Evolutionary conservation across 1,139 yeast genomes (phyloP), one percentile per base, ranked within the genome.

Genomic region (Wickerhamomyces sp.): DNA sequence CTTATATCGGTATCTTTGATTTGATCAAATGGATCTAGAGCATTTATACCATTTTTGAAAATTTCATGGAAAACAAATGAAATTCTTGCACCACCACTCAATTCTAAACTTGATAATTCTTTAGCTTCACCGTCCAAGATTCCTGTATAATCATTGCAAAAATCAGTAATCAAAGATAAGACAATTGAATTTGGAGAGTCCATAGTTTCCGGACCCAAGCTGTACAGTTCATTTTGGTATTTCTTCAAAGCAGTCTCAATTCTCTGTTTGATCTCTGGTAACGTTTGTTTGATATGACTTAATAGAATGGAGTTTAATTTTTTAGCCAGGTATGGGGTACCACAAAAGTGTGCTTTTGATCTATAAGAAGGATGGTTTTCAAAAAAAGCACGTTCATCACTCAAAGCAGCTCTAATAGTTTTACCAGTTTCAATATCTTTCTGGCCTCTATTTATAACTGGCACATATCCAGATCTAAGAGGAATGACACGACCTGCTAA

Each of bases 31-130:
- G 99, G 99, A 65, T 94, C 99, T 50, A 93, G 74, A 0, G 98
- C 88, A 62, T 81, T 81, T 50, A 93, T 79, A 67, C 99, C 99
- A 64, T 88, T 90, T 64, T 91, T 84, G 73, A 83, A 93, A 49
- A 93, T 86, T 70, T 93, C 99, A 65, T 93, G 99, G 74, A 93
- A 93, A 30, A 93, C 99, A 74, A 91, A 94, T 32, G 96, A 84
- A 56, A 93, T 87, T 76, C 99, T 87, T 2, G 99, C 99, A 66
- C 99, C 99, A 67, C 97, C 97, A 54, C 91, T 83, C 57, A 90
- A 76, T 67, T 90, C 97, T 64, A 81, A 81, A 15, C 87, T 78
- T 9, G 93, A 81, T 56, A 93, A 76, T 65, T 93, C 98, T 63
- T 81, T 89, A 15, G 95, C 84, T 66, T 89, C 95, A 69, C 99